Percentiles rank a stretch among this genome's conserved stretches.
Conservation (phyloP, 805 yeast species). For the Saccharomycopsis sp. region DNA sequence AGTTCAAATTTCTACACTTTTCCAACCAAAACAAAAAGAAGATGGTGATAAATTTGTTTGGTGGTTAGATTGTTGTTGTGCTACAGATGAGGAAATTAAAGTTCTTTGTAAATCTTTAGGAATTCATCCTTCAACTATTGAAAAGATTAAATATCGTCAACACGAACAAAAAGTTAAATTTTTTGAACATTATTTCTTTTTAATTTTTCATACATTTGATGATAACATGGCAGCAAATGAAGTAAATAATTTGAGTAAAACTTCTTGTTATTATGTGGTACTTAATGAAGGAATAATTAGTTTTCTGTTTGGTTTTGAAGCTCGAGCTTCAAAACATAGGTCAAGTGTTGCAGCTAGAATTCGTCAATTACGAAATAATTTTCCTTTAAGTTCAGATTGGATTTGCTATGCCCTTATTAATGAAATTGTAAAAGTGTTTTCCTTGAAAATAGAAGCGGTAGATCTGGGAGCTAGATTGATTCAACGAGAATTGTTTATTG, state of each 20-base stretch:
- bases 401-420: slow-evolving; percentile 55
- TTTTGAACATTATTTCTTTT: slow-evolving; percentile 73
- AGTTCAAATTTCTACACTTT: too few species aligned
- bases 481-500: slow-evolving; percentile 74
- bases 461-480: slow-evolving; percentile 55
- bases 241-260: slow-evolving; percentile 50
- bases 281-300: too few species aligned
- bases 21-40: too few species aligned
- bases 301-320: too few species aligned
- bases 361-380: slow-evolving; percentile 50
- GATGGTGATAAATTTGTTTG: too few species aligned
- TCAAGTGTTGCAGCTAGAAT: slow-evolving; percentile 50
- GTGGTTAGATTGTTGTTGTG: slow-evolving; percentile 94
- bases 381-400: slow-evolving; percentile 53
- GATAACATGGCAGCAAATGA: slow-evolving; percentile 41
- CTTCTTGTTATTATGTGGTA: too few species aligned
- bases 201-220: slow-evolving; percentile 50
- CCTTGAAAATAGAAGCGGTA: slow-evolving; percentile 45
- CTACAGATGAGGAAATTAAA: slow-evolving; percentile 91
- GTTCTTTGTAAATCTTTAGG: slow-evolving; percentile 87
- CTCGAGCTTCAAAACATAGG: too few species aligned
- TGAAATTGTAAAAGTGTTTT: slow-evolving; percentile 55
- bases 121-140: slow-evolving; percentile 94
- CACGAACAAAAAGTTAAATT: slow-evolving; percentile 94
- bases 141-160: slow-evolving; percentile 93